Percentiles rank a stretch among this genome's conserved stretches.
These are phyloP conservation scores for Wolfiporia cocos DNA, from an alignment of 1,284 basidiomycete species.

Conservation along the genomic window DNA sequence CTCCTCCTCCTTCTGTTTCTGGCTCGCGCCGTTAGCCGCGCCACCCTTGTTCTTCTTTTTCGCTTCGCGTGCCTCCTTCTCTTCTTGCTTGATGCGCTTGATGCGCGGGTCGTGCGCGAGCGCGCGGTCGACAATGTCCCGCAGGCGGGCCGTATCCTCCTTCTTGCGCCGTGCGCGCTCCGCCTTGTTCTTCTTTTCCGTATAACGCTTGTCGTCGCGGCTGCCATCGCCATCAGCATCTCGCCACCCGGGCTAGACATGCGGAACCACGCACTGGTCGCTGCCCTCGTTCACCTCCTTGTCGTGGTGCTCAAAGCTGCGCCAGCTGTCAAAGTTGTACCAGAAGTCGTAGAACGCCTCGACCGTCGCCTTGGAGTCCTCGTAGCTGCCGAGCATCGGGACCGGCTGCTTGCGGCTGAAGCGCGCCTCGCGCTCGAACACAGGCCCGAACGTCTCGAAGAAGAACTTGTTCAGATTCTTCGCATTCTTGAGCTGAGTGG, in stretches of 20 bases:
- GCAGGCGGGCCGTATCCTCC: slow-evolving; percentile 92
- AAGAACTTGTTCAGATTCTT: slow-evolving; percentile 57
- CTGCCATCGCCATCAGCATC: slow-evolving; percentile 33
- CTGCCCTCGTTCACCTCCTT: slow-evolving; percentile 99
- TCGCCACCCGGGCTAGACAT: background rate
- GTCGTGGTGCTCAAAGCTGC: slow-evolving; percentile 97
- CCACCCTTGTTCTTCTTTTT: slow-evolving; percentile 72
- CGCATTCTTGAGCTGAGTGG: slow-evolving; percentile 54
- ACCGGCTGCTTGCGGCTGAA: slow-evolving; percentile 92
- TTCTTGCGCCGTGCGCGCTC: slow-evolving; percentile 97
- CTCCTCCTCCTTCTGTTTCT: slow-evolving; percentile 66
- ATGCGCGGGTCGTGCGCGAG: slow-evolving; percentile 90
- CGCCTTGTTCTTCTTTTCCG: slow-evolving; percentile 99
- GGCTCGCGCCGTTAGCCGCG: slow-evolving; percentile 39
- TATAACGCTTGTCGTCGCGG: slow-evolving; percentile 98
- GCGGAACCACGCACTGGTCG: slow-evolving; percentile 62
- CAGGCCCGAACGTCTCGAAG: slow-evolving; percentile 59
- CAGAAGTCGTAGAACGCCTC: slow-evolving; percentile 98
- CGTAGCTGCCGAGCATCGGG: slow-evolving; percentile 69
- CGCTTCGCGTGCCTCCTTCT: slow-evolving; percentile 91
- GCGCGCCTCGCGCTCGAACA: slow-evolving; percentile 88
- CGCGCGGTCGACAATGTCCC: slow-evolving; percentile 84
- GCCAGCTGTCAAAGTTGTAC: slow-evolving; percentile 99
- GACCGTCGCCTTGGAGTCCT: slow-evolving; percentile 78
- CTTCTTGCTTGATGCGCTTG: slow-evolving; percentile 95